Base-by-base conservation (phyloP, 768 basidiomycete genomes). In the Termitomyces titanicus region DNA sequence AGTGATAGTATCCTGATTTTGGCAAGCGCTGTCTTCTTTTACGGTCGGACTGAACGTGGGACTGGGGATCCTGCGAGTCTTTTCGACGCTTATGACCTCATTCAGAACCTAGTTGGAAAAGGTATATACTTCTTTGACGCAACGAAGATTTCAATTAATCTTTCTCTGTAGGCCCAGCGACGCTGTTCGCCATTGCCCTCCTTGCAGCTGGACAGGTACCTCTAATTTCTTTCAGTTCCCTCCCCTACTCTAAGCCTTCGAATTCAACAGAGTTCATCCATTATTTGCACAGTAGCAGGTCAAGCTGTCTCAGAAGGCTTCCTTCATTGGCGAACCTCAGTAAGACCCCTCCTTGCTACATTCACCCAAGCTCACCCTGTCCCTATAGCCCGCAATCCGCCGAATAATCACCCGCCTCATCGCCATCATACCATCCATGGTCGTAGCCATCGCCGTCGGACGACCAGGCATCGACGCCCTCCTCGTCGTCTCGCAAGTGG, bases 271-370 rank as follows among this genome's bases (percentile, higher is more conserved):
- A 90, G 90, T 59, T 90, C 95, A 0, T 89, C 88, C 8, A 80
- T 97, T 47, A 88, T 96, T 3, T 94, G 92, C 10, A 97, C 93
- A 0, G 79, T 96, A 12, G 88, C 92, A 0, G 94, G 94, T 0
- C 94, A 97, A 70, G 87, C 91, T 20, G 87, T 98, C 38, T 86
- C 85, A 0, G 94, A 97, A 70, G 94, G 94, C 0, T 94, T 94
- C 70, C 77, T 96, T 52, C 83, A 82, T 50, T 96, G 93, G 93
- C 80, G 83, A 44, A 81, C 92, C 34, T 89, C 90, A 60, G 88
- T 89, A 64, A 57, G 75, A n/a, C 65, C 31, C 33, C 31, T 47
- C 18, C 27, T 44, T 65, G 27, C 27, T 12, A 18, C 31, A 25
- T 22, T 12, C 38, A 43, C 59, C 34, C 20, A 18, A 44, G 15